Percentiles rank a stretch among this genome's conserved stretches.
phyloP scores from a whole-genome alignment of 2,329 filamentous ascomycete genomes.

The Akanthomyces lecanii region DNA sequence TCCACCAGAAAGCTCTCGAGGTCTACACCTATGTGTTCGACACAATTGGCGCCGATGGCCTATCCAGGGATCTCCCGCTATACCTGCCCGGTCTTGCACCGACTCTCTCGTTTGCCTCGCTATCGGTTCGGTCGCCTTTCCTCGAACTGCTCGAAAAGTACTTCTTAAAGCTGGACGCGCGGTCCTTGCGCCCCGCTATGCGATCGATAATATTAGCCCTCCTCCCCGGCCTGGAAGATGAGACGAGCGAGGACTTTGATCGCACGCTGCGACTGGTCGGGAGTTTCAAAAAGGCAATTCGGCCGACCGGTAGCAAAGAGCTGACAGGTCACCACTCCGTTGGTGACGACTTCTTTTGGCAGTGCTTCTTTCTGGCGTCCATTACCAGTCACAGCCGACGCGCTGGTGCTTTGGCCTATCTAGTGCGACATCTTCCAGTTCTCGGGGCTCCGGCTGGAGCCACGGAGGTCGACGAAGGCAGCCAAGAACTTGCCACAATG shows the following conservation, averaged over 20 bases:
- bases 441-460: conserved; percentile 24
- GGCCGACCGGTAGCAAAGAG: conserved; percentile 47
- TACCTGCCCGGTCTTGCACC: conserved; percentile 88
- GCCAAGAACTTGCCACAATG: conserved; percentile 50
- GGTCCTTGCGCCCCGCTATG: conserved; percentile 75
- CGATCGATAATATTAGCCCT: conserved; percentile 88
- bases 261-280: conserved; percentile 75
- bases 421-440: conserved; percentile 69
- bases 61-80: conserved; percentile 77
- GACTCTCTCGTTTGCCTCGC: conserved; percentile 88
- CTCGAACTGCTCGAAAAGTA: conserved; percentile 79
- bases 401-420: conserved; percentile 81
- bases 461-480: conserved; percentile 28
- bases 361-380: conserved; percentile 90
- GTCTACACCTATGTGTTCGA: conserved; percentile 89
- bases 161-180: conserved; percentile 67
- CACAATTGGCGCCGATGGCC: conserved; percentile 72
- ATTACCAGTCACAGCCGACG: conserved; percentile 85
- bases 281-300: conserved; percentile 66
- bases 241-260: conserved; percentile 96
- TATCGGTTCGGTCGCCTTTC: conserved; percentile 82
- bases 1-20: conserved; percentile 95
- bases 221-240: conserved; percentile 87
- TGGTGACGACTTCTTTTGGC: conserved; percentile 91
- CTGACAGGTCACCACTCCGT: conserved; percentile 51